A percentile compares a stretch with the other conserved stretches of the same genome.
phyloP scores from a whole-genome alignment of 1,284 basidiomycete species.

The Marasmius tenuissimus region DNA sequence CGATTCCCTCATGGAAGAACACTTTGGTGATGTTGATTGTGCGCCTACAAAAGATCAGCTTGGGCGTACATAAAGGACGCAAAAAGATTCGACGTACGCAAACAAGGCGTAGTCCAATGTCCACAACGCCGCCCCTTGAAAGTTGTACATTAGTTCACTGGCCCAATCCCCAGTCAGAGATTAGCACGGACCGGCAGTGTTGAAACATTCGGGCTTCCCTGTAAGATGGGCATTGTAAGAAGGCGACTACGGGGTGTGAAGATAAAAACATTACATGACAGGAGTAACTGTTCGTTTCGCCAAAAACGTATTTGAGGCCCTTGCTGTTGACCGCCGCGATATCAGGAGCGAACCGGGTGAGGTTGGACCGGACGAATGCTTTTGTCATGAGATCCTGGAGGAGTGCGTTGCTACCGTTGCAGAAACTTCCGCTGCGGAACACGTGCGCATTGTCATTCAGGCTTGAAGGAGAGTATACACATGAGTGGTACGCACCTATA shows the following conservation, averaged over 20 bases:
- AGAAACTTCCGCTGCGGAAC: slow-evolving; percentile 41
- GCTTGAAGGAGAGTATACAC: slow-evolving; percentile 21
- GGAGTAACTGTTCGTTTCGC: slow-evolving; percentile 56
- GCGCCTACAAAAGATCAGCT: slow-evolving; percentile 22
- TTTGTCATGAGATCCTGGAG: slow-evolving; percentile 65
- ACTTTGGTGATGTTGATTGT: slow-evolving; percentile 28
- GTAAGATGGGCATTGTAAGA: slow-evolving; percentile 19
- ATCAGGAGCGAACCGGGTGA: slow-evolving; percentile 49
- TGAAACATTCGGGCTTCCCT: slow-evolving; percentile 68
- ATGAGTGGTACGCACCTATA: slow-evolving; percentile 28
- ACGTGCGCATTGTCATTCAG: neutral
- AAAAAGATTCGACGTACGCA: slow-evolving; percentile 29
- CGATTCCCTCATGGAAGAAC: slow-evolving; percentile 48
- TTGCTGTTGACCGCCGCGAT: slow-evolving; percentile 43
- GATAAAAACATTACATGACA: slow-evolving; percentile 37
- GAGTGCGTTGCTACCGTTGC: slow-evolving; percentile 45
- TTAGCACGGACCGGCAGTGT: slow-evolving; percentile 52
- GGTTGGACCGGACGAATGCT: slow-evolving; percentile 54
- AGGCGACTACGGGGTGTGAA: neutral
- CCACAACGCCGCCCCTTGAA: slow-evolving; percentile 56
- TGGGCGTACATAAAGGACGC: slow-evolving; percentile 24
- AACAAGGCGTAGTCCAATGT: slow-evolving; percentile 63
- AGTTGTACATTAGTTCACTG: neutral
- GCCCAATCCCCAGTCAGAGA: neutral
- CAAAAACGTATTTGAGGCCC: slow-evolving; percentile 59